Evolutionary conservation across 441 rosid species (phyloP), one percentile per base, ranked within the genome.

Genomic region (Arabidopsis lyrata): DNA sequence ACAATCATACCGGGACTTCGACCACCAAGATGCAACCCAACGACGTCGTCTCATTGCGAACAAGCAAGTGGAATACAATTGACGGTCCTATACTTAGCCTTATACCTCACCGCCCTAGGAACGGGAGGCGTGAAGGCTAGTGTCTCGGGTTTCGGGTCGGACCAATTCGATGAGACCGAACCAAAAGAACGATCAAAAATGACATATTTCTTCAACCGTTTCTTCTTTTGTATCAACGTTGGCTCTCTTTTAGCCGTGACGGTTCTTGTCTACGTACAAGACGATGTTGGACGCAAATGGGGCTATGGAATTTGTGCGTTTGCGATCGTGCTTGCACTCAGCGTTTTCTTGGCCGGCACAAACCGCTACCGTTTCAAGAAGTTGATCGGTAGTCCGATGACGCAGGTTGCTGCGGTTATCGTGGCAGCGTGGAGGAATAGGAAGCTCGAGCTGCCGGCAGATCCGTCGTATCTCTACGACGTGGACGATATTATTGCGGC

Each of bases 81-180:
- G 8, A 74, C 27, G 11, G 85, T 86, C 41, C 85, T 94, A 54
- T 86, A 94, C 70, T n/a, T 82, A 45, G 95, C 95, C 2, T 82
- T 94, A n/a, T 94, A 94, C 83, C 73, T 91, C 20, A 82, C 89
- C 0, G 98, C 98, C n/a, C 86, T 94, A 0, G 98, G 98, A 53
- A 94, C 98, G 2, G 97, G 98, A 4, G 97, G 98, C 2, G 81
- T 94, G 27, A 94, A 94, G 77, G 91, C 98, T 15, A 94, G 98
- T 56, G 98, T 94, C 4, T 94, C 98, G 0, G 98, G 97, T 5
- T 94, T 94, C 29, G 98, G 95, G 0, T 94, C 98, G 0, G 98
- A 94, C 75, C 98, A 94, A 14, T 94, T 94, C 79, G 93, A 91
- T 45, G 97, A 94, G 4, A 77, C 83, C 0, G 91, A 94, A 62